Evolutionary conservation across 352 stramenopile genomes (phyloP), one percentile per base, ranked within the genome.

Genomic region (Sclerospora graminicola): DNA sequence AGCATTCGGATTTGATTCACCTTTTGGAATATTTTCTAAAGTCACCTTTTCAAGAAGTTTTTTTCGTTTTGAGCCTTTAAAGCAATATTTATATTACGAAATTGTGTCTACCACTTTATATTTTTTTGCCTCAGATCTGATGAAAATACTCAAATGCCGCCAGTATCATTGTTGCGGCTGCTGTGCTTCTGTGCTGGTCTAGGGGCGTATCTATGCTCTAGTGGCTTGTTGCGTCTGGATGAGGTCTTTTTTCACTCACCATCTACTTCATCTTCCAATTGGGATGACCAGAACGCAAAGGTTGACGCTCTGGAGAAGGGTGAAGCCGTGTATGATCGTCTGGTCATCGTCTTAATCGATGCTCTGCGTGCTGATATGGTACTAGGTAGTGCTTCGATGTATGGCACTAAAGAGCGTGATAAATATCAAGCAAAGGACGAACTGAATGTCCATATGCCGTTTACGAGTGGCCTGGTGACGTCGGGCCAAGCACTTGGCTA

Each of bases 341-440:
- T 95, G 6, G 76, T 95, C 15, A 49, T 95, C 47, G 80, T 95
- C 34, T 66, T 95, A 7, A 84, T 95, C 47, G 83, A 95, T 46
- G 83, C 83, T 0, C 37, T 95, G 23, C 76, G 83, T 13, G 83
- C 83, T 29, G 83, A 95, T 42, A 93, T 95, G 82, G 82, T 94
- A 30, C 54, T 93, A 5, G 77, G 79, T 2, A 82, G 62, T 28
- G 56, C 60, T 20, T 57, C 65, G 16, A 69, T 93, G 48, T 73
- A 62, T 24, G 48, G 37, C 0, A 13, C 32, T 29, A 15, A 31
- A 20, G 31, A 30, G 9, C 0, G 8, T 2, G 4, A 46, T 4
- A 21, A 10, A 0, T 20, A 41, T 1, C 23, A 29, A 7, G 4
- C 8, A 1, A 66, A 62, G 24, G 51, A 21, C 10, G 76, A 94